Conservation (phyloP, 768 basidiomycete species). For the Boletellus ananiceps region DNA sequence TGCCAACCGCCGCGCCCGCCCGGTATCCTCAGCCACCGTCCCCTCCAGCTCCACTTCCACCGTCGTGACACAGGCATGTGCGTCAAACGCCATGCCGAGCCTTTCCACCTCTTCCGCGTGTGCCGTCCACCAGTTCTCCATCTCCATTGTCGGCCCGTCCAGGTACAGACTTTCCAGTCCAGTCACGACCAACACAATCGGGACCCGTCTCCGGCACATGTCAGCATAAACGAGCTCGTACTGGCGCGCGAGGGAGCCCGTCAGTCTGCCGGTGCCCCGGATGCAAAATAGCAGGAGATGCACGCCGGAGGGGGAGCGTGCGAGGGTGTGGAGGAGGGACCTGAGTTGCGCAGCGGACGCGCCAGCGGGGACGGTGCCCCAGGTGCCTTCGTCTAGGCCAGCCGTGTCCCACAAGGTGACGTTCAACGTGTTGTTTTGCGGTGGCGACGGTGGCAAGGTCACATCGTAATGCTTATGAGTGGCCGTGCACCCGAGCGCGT, state of each 20-base stretch:
- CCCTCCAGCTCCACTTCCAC: not conserved
- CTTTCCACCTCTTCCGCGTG: not conserved
- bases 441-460: not conserved
- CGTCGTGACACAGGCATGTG: not conserved
- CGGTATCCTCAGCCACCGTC: not conserved
- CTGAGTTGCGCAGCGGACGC: not conserved
- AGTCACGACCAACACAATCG: constrained; percentile 4
- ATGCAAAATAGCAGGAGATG: constrained; percentile 5
- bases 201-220: not conserved
- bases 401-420: constrained; percentile 2
- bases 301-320: not conserved
- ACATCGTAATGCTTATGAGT: not conserved
- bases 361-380: not conserved
- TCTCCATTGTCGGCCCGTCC: not conserved
- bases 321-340: not conserved
- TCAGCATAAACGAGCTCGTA: not conserved
- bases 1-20: not conserved
- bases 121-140: constrained; percentile 4
- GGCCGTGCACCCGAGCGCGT: not conserved
- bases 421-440: not conserved
- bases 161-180: not conserved
- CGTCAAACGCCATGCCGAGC: constrained; percentile 1
- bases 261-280: constrained; percentile 1
- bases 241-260: not conserved
- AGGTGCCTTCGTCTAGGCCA: constrained; percentile 2